Evolutionary conservation across 2,329 filamentous ascomycete species (phyloP), one percentile per base, ranked within the genome.

Genomic region (Penicillium polonicum): DNA sequence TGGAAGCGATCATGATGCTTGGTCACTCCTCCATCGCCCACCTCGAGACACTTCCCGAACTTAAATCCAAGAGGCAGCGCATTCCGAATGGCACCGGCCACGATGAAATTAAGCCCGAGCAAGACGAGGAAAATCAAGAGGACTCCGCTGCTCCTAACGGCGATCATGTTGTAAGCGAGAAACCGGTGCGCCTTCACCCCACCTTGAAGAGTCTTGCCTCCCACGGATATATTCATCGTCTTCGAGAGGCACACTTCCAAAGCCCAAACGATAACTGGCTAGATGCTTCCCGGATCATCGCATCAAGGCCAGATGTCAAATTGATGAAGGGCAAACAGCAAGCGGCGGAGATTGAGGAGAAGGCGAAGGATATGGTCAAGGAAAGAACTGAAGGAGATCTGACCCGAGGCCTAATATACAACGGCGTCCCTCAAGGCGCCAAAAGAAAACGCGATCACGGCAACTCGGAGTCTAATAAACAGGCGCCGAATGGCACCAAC

Each of bases 1-100:
- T 94, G 58, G 86, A 90, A 65, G 88, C 88, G 31, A 78, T 97
- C 42, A 78, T 96, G 59, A 82, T 88, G 55, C 81, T 92, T 19
- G 93, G 93, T 1, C 89, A 94, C 76, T 88, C 88, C 31, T 86
- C 77, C 59, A 73, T 81, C 46, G 71, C 72, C 48, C 74, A 82
- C 62, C 75, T 83, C 25, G 73, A 78, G 58, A 70, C 61, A 7
- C 64, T 76, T 12, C 71, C 74, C 2, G 72, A 77, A 43, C 66
- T 77, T 43, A 61, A 59, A 48, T 55, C 73, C 17, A 53, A 65
- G 44, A 53, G 52, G 3, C 27, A 58, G 29, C 50, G 29, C 17
- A 55, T 64, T n/a, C 31, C 64, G 19, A 72, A 74, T 53, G 70
- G 70, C 6, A 46, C 64, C 6, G 57, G 65, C 15, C 60, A 67